Conservation (phyloP, 805 yeast genomes). For the Spathaspora sp. region DNA sequence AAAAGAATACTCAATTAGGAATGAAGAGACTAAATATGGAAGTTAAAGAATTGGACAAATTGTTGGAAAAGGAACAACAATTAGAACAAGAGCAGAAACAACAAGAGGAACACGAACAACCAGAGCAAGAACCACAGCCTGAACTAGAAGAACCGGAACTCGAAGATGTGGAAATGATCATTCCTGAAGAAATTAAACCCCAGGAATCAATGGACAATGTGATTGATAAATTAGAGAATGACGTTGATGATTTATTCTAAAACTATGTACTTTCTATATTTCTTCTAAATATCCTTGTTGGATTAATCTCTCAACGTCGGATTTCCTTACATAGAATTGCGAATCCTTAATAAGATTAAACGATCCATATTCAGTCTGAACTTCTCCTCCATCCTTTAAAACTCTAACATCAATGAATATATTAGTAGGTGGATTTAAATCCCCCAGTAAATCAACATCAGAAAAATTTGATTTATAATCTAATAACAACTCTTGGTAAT, state of each 20-base stretch:
- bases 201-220: conserved; percentile 2
- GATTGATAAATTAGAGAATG: conserved; percentile 3
- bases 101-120: background rate
- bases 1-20: conserved; percentile 69
- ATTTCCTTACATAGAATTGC: conserved; percentile 89
- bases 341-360: conserved; percentile 90
- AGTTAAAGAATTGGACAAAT: conserved; percentile 19
- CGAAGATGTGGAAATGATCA: background rate
- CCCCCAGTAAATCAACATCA: conserved; percentile 84
- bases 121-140: background rate
- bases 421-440: conserved; percentile 86
- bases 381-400: conserved; percentile 91
- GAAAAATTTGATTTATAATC: conserved; percentile 76
- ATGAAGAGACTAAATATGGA: conserved; percentile 51
- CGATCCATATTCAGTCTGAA: conserved; percentile 95
- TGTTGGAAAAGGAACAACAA: conserved; percentile 7
- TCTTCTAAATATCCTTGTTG: conserved; percentile 92
- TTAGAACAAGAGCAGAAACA: background rate
- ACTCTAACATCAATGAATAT: conserved; percentile 94
- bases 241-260: conserved; percentile 8
- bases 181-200: background rate
- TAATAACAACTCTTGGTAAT: conserved; percentile 66
- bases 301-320: conserved; percentile 89
- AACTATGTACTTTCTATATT: conserved; percentile 32
- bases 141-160: conserved; percentile 1